These are phyloP conservation scores for Petasospora rhodanensis DNA, from an alignment of 1,139 yeast genomes.

Conservation along the genomic window DNA sequence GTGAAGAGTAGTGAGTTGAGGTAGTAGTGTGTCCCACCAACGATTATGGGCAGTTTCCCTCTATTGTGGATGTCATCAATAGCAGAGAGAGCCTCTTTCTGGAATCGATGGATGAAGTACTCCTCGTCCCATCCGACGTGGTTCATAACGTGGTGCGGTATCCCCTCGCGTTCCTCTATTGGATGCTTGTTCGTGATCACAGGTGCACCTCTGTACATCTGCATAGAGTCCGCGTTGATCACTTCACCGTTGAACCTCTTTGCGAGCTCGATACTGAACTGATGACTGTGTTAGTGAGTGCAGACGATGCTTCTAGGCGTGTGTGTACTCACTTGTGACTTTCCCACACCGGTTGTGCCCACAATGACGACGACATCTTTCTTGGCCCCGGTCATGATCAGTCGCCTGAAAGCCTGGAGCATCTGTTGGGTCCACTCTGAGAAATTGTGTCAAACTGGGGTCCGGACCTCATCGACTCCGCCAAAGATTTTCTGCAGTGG, in stretches of 20 bases:
- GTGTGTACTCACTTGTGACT: slow-evolving; percentile 50
- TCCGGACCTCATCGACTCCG: too few species aligned
- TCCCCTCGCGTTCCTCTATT: slow-evolving; percentile 60
- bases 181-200: slow-evolving; percentile 93
- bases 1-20: slow-evolving; percentile 71
- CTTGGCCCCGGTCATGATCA: slow-evolving; percentile 17
- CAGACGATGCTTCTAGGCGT: too few species aligned
- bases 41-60: slow-evolving; percentile 78
- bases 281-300: slow-evolving; percentile 3
- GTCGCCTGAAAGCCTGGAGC: slow-evolving; percentile 9
- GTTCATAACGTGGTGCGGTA: slow-evolving; percentile 84
- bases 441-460: too few species aligned
- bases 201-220: slow-evolving; percentile 70
- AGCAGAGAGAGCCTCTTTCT: slow-evolving; percentile 54
- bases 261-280: slow-evolving; percentile 77
- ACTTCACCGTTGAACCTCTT: slow-evolving; percentile 77
- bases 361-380: slow-evolving; percentile 60
- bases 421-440: slow-evolving; percentile 2
- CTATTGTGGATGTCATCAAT: slow-evolving; percentile 60
- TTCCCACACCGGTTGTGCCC: slow-evolving; percentile 98
- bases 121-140: slow-evolving; percentile 79
- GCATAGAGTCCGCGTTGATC: slow-evolving; percentile 97
- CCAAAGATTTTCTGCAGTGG: too few species aligned
- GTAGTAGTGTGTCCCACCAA: slow-evolving; percentile 97
- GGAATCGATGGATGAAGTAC: slow-evolving; percentile 78